Conservation (phyloP, 2,329 filamentous ascomycete species). For the Dactylellina cionopaga region DNA sequence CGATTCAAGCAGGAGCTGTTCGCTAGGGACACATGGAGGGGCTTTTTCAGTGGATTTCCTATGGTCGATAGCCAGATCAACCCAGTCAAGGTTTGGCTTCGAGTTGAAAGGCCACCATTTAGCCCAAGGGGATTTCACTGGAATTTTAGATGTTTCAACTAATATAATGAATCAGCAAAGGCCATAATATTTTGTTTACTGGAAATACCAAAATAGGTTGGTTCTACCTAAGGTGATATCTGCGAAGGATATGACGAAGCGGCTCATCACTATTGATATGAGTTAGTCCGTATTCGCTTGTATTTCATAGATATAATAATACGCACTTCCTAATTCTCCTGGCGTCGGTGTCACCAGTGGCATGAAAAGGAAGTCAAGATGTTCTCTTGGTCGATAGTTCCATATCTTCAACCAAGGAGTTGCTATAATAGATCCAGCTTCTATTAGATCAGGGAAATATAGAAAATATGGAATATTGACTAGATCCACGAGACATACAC, state of each 20-base stretch:
- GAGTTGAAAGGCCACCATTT: conserved; percentile 32
- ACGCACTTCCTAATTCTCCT: conserved; percentile 32
- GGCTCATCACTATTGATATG: conserved; percentile 32
- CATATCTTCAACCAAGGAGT: conserved; percentile 49
- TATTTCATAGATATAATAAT: background rate
- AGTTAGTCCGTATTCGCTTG: background rate
- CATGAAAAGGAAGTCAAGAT: conserved; percentile 48
- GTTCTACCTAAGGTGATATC: conserved; percentile 36
- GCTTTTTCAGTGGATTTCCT: conserved; percentile 34
- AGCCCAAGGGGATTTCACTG: conserved; percentile 3
- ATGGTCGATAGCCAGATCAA: conserved; percentile 43
- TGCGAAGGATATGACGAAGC: conserved; percentile 44
- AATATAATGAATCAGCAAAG: too few relatives aligned
- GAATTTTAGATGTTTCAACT: conserved; percentile 30
- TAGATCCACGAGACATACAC: background rate
- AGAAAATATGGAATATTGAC: background rate
- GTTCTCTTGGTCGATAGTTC: conserved; percentile 44
- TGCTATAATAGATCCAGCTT: background rate
- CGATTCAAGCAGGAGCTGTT: conserved; percentile 35
- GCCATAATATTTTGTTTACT: too few relatives aligned
- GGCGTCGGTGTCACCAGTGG: conserved; percentile 24
- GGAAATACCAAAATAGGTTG: too few relatives aligned
- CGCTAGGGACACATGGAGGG: conserved; percentile 25
- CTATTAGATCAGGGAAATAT: background rate
- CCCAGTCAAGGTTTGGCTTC: conserved; percentile 9